phyloP scores from a whole-genome alignment of 495 filamentous ascomycete species.

The Halenospora varia region DNA sequence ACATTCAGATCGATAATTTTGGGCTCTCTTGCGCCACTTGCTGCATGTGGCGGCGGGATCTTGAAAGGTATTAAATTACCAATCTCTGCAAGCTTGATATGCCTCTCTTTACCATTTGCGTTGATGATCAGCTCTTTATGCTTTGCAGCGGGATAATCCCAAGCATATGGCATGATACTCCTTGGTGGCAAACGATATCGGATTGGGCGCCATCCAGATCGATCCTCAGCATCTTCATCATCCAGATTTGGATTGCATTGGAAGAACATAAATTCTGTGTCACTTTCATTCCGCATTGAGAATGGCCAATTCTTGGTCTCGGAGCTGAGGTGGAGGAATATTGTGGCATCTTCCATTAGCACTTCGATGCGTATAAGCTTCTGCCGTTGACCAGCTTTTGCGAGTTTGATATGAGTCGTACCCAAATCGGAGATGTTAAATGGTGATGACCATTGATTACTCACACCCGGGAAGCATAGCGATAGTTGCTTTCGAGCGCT shows the following conservation, averaged over 20 bases:
- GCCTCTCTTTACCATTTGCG: conserved; percentile 74
- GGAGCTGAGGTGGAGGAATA: conserved; percentile 86
- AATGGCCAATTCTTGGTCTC: conserved; percentile 96
- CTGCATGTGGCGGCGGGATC: conserved; percentile 46
- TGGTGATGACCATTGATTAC: conserved; percentile 96
- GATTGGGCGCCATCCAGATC: conserved; percentile 82
- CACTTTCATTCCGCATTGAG: conserved; percentile 96
- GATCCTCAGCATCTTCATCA: conserved; percentile 80
- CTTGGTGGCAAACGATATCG: conserved; percentile 89
- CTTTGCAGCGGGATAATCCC: conserved; percentile 98
- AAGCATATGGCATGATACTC: conserved; percentile 99
- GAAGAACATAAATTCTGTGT: conserved; percentile 91
- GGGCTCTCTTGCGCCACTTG: conserved; percentile 35
- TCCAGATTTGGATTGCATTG: conserved; percentile 69
- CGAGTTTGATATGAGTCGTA: conserved; percentile 86
- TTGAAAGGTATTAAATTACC: conserved; percentile 92
- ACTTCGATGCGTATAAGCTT: conserved; percentile 83
- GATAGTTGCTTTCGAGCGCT: conserved; percentile 80
- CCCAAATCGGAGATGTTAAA: conserved; percentile 96
- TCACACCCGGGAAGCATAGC: conserved; percentile 88
- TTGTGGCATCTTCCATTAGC: conserved; percentile 84
- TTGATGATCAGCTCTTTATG: conserved; percentile 85
- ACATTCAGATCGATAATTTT: conserved; percentile 97
- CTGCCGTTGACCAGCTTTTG: conserved; percentile 84
- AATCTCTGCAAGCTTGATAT: conserved; percentile 93